Conservation (phyloP, 805 yeast species). For the Scheffersomyces spartinae region DNA sequence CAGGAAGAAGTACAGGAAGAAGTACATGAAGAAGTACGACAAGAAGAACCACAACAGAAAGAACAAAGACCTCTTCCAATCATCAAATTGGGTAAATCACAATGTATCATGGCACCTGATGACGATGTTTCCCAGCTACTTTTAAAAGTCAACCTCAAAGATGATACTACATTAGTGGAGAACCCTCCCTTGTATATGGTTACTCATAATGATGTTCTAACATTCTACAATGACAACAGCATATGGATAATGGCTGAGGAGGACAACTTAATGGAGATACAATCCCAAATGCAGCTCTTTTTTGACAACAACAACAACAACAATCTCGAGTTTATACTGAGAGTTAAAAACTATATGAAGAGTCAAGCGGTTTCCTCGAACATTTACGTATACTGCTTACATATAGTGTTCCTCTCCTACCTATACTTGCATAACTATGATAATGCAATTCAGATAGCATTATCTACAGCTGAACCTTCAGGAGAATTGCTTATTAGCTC, state of each 20-base stretch:
- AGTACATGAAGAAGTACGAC: too few species aligned
- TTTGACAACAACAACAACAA: too few species aligned
- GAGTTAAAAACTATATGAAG: not conserved
- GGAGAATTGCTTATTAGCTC: too few species aligned
- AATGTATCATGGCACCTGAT: not conserved
- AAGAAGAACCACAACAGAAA: not conserved
- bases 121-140: not conserved
- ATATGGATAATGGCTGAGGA: constrained; percentile 5
- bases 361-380: not conserved
- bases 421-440: not conserved
- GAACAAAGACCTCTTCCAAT: not conserved
- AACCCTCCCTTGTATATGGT: not conserved
- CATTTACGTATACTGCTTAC: not conserved
- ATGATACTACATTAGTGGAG: not conserved
- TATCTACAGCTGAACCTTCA: too few species aligned
- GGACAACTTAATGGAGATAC: constrained; percentile 1
- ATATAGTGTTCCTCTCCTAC: too few species aligned
- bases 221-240: not conserved
- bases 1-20: too few species aligned
- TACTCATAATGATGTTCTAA: not conserved
- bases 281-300: too few species aligned
- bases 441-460: too few species aligned
- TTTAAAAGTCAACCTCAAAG: not conserved
- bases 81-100: not conserved
- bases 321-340: too few species aligned